phyloP scores from a whole-genome alignment of 2,329 filamentous ascomycete species.

The Dactylellina cionopaga region DNA sequence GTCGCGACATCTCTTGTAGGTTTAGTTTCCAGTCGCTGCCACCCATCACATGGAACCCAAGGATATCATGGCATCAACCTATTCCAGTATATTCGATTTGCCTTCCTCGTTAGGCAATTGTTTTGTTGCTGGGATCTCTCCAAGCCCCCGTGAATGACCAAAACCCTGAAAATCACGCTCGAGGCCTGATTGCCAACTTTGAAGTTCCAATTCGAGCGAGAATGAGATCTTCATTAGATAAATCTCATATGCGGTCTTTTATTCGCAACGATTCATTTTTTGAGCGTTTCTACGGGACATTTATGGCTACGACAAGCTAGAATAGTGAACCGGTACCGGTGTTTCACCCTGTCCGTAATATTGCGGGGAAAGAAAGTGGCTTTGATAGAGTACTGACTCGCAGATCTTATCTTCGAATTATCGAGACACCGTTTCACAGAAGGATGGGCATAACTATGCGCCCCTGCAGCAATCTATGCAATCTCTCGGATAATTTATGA shows the following conservation, averaged over 20 bases:
- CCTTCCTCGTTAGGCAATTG: conserved; percentile 39
- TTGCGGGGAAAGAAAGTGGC: neutral
- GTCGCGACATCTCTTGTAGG: conserved; percentile 10
- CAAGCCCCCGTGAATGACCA: conserved; percentile 6
- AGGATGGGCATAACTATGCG: neutral
- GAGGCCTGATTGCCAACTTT: conserved; percentile 18
- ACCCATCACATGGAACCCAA: conserved; percentile 28
- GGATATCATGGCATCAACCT: neutral
- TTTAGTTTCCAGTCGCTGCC: conserved; percentile 15
- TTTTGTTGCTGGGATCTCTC: neutral
- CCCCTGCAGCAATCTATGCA: conserved; percentile 12
- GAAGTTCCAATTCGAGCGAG: conserved; percentile 19
- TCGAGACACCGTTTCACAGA: conserved; percentile 15
- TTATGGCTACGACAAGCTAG: conserved; percentile 5
- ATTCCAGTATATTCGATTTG: conserved; percentile 4
- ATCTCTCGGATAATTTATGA: conserved; percentile 40
- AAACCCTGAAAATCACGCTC: conserved; percentile 44
- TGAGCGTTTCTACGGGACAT: conserved; percentile 7
- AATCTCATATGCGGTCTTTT: conserved; percentile 22
- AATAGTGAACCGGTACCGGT: conserved; percentile 16
- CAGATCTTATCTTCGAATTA: neutral
- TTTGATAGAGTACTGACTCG: neutral
- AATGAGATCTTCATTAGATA: conserved; percentile 13
- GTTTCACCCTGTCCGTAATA: conserved; percentile 2
- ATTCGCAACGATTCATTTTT: neutral